A percentile compares a stretch with the other conserved stretches of the same genome.
These are phyloP conservation scores for Aspergillus taichungensis DNA, from an alignment of 495 filamentous ascomycete species.

Conservation along the genomic window DNA sequence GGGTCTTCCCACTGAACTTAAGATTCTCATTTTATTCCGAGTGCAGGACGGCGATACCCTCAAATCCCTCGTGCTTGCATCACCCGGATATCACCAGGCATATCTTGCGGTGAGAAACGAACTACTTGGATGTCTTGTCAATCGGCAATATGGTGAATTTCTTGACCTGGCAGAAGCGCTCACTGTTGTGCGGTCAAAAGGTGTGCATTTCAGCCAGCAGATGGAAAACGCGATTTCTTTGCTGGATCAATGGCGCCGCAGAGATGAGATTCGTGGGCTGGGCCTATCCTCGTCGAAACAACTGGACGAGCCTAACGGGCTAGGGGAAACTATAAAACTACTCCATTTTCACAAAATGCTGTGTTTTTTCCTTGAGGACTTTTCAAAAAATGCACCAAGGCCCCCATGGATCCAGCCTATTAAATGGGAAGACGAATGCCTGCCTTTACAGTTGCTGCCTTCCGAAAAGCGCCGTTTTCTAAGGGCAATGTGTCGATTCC, in stretches of 20 bases:
- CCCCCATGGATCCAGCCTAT: constrained; percentile 7
- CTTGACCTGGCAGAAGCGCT: constrained; percentile 12
- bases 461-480: constrained; percentile 9
- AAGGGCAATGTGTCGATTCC: constrained; percentile 12
- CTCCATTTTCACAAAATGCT: constrained; percentile 10
- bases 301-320: background rate
- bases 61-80: constrained; percentile 14
- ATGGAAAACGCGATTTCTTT: constrained; percentile 9
- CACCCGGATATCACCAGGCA: constrained; percentile 11
- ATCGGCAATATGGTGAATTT: constrained; percentile 2
- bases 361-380: constrained; percentile 10
- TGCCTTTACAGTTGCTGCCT: constrained; percentile 4
- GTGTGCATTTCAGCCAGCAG: background rate
- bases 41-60: constrained; percentile 5
- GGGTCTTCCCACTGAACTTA: constrained; percentile 14
- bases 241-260: constrained; percentile 13
- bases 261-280: constrained; percentile 5
- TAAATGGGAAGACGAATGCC: constrained; percentile 2
- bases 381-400: constrained; percentile 4
- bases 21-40: constrained; percentile 12
- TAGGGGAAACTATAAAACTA: constrained; percentile 6
- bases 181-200: constrained; percentile 10
- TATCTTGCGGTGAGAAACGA: constrained; percentile 10
- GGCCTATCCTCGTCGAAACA: background rate
- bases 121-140: constrained; percentile 7